Evolutionary conservation across 2,329 filamentous ascomycete genomes (phyloP).

Genomic region (Pseudocercospora musae): DNA sequence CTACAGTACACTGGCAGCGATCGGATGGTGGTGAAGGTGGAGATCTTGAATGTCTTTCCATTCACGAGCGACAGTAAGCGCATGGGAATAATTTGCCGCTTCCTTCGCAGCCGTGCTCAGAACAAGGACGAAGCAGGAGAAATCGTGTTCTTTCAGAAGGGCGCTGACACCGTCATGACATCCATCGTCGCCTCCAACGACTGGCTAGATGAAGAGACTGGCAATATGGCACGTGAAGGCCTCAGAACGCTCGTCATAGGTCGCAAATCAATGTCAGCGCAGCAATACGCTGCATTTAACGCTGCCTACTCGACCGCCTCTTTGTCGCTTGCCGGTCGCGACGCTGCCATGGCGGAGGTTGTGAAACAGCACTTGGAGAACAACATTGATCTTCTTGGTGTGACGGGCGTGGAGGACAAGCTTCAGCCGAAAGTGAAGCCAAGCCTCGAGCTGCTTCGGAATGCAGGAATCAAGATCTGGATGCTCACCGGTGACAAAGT

Average conservation of each 20-base stretch:
- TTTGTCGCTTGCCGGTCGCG: slow-evolving; percentile 73
- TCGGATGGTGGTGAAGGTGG: slow-evolving; percentile 73
- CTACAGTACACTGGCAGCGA: slow-evolving; percentile 74
- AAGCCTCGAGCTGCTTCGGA: slow-evolving; percentile 87
- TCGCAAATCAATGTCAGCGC: slow-evolving; percentile 74
- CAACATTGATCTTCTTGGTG: slow-evolving; percentile 88
- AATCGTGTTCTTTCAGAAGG: slow-evolving; percentile 98
- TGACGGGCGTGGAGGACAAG: slow-evolving; percentile 96
- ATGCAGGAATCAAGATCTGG: slow-evolving; percentile 98
- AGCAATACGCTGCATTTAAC: slow-evolving; percentile 80
- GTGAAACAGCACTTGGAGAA: slow-evolving; percentile 78
- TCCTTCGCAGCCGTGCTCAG: slow-evolving; percentile 54
- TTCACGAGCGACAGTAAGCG: slow-evolving; percentile 97
- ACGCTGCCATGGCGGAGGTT: slow-evolving; percentile 75
- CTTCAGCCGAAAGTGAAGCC: slow-evolving; percentile 94
- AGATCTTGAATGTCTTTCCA: slow-evolving; percentile 90
- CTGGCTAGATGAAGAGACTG: slow-evolving; percentile 97
- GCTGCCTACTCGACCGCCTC: slow-evolving; percentile 73
- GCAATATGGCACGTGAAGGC: slow-evolving; percentile 98
- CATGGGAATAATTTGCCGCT: slow-evolving; percentile 95
- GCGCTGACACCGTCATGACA: slow-evolving; percentile 97
- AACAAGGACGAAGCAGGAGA: slow-evolving; percentile 60
- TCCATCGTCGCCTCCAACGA: slow-evolving; percentile 92
- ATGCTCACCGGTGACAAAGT: slow-evolving; percentile 99
- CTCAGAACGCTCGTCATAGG: slow-evolving; percentile 91